phyloP scores from a whole-genome alignment of 306 rosid genomes.

The Sesbania bispinosa region DNA sequence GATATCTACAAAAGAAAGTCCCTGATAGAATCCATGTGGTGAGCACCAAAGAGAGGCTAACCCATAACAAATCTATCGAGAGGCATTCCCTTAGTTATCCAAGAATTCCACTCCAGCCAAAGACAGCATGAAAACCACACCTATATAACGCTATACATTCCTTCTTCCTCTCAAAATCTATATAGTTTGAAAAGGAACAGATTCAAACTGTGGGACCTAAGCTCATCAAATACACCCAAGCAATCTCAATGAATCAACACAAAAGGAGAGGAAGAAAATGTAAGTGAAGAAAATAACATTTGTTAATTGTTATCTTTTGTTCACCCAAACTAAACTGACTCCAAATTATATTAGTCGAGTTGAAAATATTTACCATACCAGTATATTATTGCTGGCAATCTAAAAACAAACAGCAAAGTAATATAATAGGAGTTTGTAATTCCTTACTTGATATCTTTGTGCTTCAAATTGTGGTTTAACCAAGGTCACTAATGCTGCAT shows the following conservation, averaged over 20 bases:
- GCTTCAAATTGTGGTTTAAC: slow-evolving; percentile 98
- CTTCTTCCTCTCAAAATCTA: neutral
- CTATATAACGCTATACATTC: neutral
- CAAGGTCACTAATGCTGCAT: slow-evolving; percentile 71
- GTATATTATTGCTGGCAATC: neutral
- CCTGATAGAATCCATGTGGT: neutral
- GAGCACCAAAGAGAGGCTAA: neutral
- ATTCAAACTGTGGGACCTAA: neutral
- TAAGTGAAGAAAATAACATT: neutral
- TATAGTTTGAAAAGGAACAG: neutral
- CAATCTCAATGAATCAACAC: neutral
- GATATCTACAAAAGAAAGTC: neutral
- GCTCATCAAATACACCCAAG: neutral
- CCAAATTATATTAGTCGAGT: neutral
- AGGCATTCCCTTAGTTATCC: neutral
- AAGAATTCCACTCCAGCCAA: neutral
- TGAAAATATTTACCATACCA: neutral
- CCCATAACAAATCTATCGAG: neutral
- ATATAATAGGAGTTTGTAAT: neutral
- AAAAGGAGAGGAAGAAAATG: neutral
- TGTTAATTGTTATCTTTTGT: neutral
- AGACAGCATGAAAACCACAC: neutral
- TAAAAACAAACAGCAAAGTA: neutral
- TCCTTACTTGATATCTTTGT: slow-evolving; percentile 76
- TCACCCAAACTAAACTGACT: neutral